Base-by-base conservation (phyloP, 106 monocot genomes). In the Dioscorea zingiberensis region DNA sequence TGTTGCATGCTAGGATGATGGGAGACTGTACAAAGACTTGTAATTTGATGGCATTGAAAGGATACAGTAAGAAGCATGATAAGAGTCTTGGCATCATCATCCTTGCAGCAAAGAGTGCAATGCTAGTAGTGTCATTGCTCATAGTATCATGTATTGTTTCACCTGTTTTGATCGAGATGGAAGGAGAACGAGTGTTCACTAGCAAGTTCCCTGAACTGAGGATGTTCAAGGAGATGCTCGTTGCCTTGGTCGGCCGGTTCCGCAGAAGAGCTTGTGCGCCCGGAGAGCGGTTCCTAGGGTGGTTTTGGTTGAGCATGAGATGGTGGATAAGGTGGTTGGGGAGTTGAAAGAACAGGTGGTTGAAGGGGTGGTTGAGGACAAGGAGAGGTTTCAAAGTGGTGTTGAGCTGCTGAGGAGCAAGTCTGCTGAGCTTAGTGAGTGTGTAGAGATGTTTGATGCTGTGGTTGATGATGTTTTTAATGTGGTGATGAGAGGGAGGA, bases 401-500 rank as follows among this genome's bases (percentile, higher is more conserved):
- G 44, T 83, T 23, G 71, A 77, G 74, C 27, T 73, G 55, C 29
- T 87, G 64, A 83, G 74, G 66, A 68, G 59, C 13, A 77, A 76
- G 24, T 77, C 77, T 48, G 48, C 19, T 46, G 83, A 48, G 63
- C 61, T 87, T 11, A 83, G 59, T 30, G 77, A 83, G 47, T 71
- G 74, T n/a, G 61, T 80, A 15, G 87, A 83, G 47, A 74, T 59
- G 71, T 80, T 87, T 64, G 73, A 72, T 64, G 60, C 59, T 6
- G 78, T 69, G 44, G 75, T 87, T 30, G 79, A 83, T 72, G 73
- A 80, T 44, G 80, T 83, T 25, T 87, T 87, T 68, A 71, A 69
- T 54, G 77, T 83, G 53, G 83, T 80, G 71, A 69, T 87, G 48
- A 77, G 61, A 66, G 83, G 80, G 38, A 87, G 87, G 65, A 80